Percentiles rank a stretch among this genome's conserved stretches.
These are phyloP conservation scores for Ceratocystis smalleyi DNA, from an alignment of 2,329 filamentous ascomycete species.

Conservation along the genomic window DNA sequence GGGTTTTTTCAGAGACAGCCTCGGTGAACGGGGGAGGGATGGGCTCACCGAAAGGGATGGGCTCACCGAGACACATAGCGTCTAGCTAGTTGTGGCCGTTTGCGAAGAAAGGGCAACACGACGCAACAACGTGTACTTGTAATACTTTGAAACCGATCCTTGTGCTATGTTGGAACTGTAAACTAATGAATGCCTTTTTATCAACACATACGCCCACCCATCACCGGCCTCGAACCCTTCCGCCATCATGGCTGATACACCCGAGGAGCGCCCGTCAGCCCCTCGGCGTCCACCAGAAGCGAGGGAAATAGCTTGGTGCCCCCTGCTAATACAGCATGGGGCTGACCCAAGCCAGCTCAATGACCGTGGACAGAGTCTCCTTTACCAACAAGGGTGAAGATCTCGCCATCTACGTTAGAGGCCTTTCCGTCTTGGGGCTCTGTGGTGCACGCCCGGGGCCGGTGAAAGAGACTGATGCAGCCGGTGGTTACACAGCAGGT, in stretches of 20 bases:
- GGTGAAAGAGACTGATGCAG: neutral
- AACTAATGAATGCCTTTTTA: no score
- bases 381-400: conserved; percentile 57
- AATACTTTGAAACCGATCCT: no score
- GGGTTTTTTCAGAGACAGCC: neutral
- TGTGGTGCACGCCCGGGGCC: conserved; percentile 19
- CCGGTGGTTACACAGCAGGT: no score
- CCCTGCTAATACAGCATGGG: conserved; percentile 43
- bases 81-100: neutral
- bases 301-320: conserved; percentile 55
- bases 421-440: neutral
- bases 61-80: neutral
- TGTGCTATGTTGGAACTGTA: no score
- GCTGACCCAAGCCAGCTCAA: conserved; percentile 55
- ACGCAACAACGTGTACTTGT: no score
- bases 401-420: conserved; percentile 41
- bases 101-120: neutral
- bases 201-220: neutral
- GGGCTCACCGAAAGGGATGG: neutral
- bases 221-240: neutral
- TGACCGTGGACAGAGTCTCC: conserved; percentile 50
- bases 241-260: neutral
- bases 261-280: neutral
- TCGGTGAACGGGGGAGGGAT: neutral
- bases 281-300: conserved; percentile 40